phyloP scores from a whole-genome alignment of 768 basidiomycete species.

The Dioszegia aurantiaca region DNA sequence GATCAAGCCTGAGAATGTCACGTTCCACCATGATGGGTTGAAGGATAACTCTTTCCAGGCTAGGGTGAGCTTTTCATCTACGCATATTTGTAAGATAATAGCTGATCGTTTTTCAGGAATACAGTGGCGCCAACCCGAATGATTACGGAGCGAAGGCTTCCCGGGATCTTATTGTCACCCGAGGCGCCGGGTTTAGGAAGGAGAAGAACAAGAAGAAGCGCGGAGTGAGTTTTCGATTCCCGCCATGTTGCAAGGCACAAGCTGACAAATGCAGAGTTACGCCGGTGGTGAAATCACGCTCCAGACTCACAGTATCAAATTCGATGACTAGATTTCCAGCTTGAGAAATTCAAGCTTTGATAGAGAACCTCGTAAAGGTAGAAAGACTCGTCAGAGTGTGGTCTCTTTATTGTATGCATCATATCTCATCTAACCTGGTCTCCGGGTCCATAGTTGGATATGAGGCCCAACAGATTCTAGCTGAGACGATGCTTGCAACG shows the following conservation, averaged over 20 bases:
- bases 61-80: constrained; percentile 59
- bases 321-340: constrained; percentile 51
- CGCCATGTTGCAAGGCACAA: background rate
- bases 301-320: constrained; percentile 84
- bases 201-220: constrained; percentile 99
- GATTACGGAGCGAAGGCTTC: constrained; percentile 88
- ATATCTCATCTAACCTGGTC: background rate
- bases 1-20: constrained; percentile 65
- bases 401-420: constrained; percentile 5
- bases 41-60: constrained; percentile 76
- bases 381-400: too few species aligned
- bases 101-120: constrained; percentile 16
- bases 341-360: too few species aligned
- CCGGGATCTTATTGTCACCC: constrained; percentile 83
- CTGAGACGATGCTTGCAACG: background rate
- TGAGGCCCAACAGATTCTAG: background rate
- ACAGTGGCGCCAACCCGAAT: constrained; percentile 63
- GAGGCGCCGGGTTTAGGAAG: constrained; percentile 92
- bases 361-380: too few species aligned
- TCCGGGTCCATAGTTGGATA: constrained; percentile 10
- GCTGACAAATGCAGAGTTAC: constrained; percentile 59
- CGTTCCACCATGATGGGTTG: constrained; percentile 56
- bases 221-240: constrained; percentile 55
- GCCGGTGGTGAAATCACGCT: constrained; percentile 94
- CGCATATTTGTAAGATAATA: background rate